These are phyloP conservation scores for Eucalyptus marginata DNA, from an alignment of 345 rosid species.

Conservation along the genomic window DNA sequence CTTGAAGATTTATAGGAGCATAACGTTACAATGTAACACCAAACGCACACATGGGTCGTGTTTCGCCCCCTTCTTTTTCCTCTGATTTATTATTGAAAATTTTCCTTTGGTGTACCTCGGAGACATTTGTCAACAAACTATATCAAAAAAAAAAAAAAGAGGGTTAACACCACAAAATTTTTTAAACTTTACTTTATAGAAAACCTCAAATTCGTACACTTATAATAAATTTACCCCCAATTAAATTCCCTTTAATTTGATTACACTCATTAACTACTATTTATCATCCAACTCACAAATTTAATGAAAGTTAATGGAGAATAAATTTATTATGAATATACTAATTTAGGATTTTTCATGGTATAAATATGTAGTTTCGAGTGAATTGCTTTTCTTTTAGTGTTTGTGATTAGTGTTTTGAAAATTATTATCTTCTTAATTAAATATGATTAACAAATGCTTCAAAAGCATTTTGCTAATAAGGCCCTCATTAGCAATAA, in stretches of 20 bases:
- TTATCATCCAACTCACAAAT: no score
- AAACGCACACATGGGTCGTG: neutral
- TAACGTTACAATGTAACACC: neutral
- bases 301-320: fast-evolving
- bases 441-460: neutral
- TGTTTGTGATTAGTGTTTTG: fast-evolving
- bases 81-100: neutral
- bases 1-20: neutral
- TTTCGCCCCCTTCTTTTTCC: neutral
- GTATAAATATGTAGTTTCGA: fast-evolving
- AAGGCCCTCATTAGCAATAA: neutral
- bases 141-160: fast-evolving
- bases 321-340: no score
- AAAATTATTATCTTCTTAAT: neutral
- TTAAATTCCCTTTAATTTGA: fast-evolving
- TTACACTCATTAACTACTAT: fast-evolving
- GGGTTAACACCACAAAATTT: fast-evolving
- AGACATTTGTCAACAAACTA: neutral
- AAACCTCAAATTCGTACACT: fast-evolving
- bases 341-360: fast-evolving
- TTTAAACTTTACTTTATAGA: fast-evolving
- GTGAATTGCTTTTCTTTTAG: neutral
- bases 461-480: neutral
- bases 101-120: neutral
- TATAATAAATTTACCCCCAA: fast-evolving